Base-by-base conservation (phyloP, 129 eudicot species). In the Flaveria ramosissima region DNA sequence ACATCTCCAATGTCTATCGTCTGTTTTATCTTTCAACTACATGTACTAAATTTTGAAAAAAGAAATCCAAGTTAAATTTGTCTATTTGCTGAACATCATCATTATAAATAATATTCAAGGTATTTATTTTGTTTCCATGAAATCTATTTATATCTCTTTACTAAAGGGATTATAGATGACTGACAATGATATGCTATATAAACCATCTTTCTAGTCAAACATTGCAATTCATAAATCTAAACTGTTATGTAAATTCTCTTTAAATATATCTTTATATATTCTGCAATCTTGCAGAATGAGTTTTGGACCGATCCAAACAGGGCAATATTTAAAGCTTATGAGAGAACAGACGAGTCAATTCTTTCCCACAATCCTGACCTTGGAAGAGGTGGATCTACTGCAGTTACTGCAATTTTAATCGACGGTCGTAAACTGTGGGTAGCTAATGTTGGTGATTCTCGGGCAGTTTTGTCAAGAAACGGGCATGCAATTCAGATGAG, bases 361-460 rank as follows among this genome's bases (percentile, higher is more conserved):
- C 92, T 91, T 72, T 81, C 94, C 10, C 97, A 86, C 52, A 83
- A 59, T 73, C 90, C 92, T 32, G 97, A 91, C 43, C 61, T 91
- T 32, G 97, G 97, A 68, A 77, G 92, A 81, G 97, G 97, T 41
- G 97, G 97, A 41, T 91, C 97, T 53, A 91, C 97, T 4, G 97
- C 97, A 43, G 97, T 91, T 24, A 91, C 92, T 11, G 97, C 93
- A 8, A 88, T 91, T 77, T 83, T 88, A 66, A 83, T 91, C 23
- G 74, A 91, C 26, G 88, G 87, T 63, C 78, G 75, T 41, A 73
- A 79, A 7, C 73, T 91, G 26, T 91, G 97, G 97, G 93, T 91
- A 8, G 97, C 97, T 56, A 91, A 91, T 79, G 92, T 91, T 57
- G 96, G 98, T 52, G 98, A 93, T 79, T 93, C 98, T 19, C 89